Conservation (phyloP, 73 alveolate species). For the Symbiodinium pilosum region DNA sequence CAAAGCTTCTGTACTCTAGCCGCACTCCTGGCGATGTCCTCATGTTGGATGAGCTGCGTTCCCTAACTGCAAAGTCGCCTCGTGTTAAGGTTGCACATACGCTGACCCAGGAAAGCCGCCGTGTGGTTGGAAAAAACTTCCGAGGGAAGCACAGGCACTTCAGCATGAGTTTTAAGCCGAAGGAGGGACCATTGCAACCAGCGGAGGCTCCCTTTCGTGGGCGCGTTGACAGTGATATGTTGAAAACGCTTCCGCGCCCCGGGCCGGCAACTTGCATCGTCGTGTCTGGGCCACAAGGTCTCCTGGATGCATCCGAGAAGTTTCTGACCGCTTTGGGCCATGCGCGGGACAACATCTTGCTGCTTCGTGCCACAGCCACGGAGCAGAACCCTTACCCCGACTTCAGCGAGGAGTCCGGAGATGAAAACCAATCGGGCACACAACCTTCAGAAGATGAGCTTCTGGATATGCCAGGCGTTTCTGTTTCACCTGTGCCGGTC, state of each 20-base stretch:
- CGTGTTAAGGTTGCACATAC: slow-evolving; percentile 42
- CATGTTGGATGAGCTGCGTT: slow-evolving; percentile 37
- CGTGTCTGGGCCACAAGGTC: slow-evolving; percentile 60
- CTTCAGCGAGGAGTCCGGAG: slow-evolving; percentile 12
- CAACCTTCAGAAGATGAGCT: not conserved
- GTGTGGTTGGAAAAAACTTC: not conserved
- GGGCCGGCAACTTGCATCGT: not conserved
- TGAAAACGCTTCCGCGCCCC: not conserved
- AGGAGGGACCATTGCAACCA: not conserved
- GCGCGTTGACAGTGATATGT: slow-evolving; percentile 34
- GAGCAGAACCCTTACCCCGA: not conserved
- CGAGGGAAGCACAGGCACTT: slow-evolving; percentile 43
- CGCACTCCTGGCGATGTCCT: slow-evolving; percentile 25
- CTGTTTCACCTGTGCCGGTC: slow-evolving; percentile 2
- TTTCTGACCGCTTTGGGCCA: not conserved
- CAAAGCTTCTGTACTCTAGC: slow-evolving; percentile 36
- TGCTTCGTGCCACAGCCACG: slow-evolving; percentile 48
- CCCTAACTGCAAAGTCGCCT: not conserved
- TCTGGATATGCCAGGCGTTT: not conserved
- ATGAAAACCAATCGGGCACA: not conserved
- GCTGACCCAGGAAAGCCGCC: not conserved
- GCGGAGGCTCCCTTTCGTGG: slow-evolving; percentile 6
- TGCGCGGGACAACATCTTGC: not conserved
- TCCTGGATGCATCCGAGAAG: slow-evolving; percentile 36
- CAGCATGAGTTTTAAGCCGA: not conserved